phyloP scores from a whole-genome alignment of 768 basidiomycete species.

The Pleurotus salmoneostramineus region DNA sequence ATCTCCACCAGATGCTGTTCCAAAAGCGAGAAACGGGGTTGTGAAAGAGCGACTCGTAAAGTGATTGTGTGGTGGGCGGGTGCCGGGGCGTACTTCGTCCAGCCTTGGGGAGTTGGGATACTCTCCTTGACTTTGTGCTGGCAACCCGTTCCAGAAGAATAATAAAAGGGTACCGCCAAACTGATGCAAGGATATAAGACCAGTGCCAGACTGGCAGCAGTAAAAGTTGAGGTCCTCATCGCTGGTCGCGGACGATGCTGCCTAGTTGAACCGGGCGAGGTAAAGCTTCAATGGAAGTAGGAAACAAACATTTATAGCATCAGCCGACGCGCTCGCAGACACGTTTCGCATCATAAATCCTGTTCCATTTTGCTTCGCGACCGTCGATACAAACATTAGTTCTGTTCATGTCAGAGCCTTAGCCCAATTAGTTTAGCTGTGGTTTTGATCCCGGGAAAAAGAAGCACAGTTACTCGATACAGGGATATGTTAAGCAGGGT shows the following conservation, averaged over 20 bases:
- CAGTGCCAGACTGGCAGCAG: conserved; percentile 9
- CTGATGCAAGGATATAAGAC: neutral
- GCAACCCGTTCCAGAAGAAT: neutral
- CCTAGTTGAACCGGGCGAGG: conserved; percentile 1
- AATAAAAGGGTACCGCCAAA: conserved; percentile 5
- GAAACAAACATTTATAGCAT: conserved; percentile 3
- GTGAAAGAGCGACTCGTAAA: conserved; percentile 56
- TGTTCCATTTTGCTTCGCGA: neutral
- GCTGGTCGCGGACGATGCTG: neutral
- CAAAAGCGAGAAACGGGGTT: conserved; percentile 43
- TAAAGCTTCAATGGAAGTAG: neutral
- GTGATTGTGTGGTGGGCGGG: conserved; percentile 41
- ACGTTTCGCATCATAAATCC: conserved; percentile 2
- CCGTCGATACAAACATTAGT: neutral
- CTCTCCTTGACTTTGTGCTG: conserved; percentile 43
- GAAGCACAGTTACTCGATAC: neutral
- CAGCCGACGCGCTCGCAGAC: neutral
- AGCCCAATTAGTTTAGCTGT: neutral
- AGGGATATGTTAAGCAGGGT: too few species aligned
- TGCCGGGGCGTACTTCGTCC: conserved; percentile 39
- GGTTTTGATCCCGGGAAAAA: neutral
- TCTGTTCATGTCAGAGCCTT: neutral
- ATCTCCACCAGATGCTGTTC: conserved; percentile 53
- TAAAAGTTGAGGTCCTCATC: conserved; percentile 4
- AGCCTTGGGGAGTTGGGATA: conserved; percentile 41